Evolutionary conservation across 805 yeast genomes (phyloP).

Genomic region (Barnettozyma salicaria): DNA sequence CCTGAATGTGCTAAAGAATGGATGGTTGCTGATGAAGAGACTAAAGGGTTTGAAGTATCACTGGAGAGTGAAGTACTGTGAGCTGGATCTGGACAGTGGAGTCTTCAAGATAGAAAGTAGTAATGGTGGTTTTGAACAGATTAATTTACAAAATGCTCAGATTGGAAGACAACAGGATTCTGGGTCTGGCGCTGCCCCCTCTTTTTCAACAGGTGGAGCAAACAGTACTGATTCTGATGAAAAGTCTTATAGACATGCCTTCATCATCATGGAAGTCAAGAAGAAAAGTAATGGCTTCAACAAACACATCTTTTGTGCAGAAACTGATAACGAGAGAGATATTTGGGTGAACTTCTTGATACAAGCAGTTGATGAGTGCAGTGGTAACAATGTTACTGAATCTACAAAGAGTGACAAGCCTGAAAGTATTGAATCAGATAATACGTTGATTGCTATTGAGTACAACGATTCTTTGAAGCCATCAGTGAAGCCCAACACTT

Average conservation of each 20-base stretch:
- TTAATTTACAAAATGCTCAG: slow-evolving; percentile 44
- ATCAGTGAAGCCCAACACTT: neutral
- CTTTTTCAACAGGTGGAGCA: neutral
- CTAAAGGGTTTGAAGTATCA: slow-evolving; percentile 50
- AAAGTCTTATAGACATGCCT: slow-evolving; percentile 48
- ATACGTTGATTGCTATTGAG: slow-evolving; percentile 11
- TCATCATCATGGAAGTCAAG: slow-evolving; percentile 45
- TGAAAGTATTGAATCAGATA: slow-evolving; percentile 14
- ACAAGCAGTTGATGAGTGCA: slow-evolving; percentile 26
- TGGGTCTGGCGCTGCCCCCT: slow-evolving; percentile 16
- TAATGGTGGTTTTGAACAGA: slow-evolving; percentile 50
- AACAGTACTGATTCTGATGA: slow-evolving; percentile 23
- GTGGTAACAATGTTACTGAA: slow-evolving; percentile 3
- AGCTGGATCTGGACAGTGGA: slow-evolving; percentile 46
- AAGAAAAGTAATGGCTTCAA: slow-evolving; percentile 29
- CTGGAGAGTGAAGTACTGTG: slow-evolving; percentile 71
- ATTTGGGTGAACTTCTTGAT: slow-evolving; percentile 54
- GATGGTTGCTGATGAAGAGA: slow-evolving; percentile 55
- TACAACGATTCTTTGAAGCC: slow-evolving; percentile 6
- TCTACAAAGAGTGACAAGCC: slow-evolving; percentile 5
- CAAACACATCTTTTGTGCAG: slow-evolving; percentile 70
- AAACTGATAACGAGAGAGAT: slow-evolving; percentile 70
- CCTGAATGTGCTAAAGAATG: slow-evolving; percentile 53
- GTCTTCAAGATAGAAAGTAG: slow-evolving; percentile 51
- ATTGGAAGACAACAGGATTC: slow-evolving; percentile 45